Evolutionary conservation across 2,329 filamentous ascomycete genomes (phyloP).

Genomic region (Claviceps sorghi): DNA sequence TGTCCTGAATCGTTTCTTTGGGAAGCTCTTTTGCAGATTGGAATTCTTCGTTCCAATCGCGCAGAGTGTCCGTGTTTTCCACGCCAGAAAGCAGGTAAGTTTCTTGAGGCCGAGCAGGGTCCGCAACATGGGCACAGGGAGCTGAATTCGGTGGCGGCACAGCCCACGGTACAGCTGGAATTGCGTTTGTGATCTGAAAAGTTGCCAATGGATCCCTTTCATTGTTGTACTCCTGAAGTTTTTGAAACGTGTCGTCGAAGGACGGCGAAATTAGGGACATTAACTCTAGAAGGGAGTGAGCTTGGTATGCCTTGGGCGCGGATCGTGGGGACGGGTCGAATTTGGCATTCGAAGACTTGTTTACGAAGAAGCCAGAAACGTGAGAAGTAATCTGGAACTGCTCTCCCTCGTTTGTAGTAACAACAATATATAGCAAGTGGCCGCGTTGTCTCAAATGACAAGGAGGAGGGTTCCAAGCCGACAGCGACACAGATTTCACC

Average conservation of each 20-base stretch:
- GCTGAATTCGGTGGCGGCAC: constrained; percentile 55
- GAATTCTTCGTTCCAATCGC: constrained; percentile 99
- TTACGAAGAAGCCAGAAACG: constrained; percentile 91
- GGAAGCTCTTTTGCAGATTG: constrained; percentile 92
- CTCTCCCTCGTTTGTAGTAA: constrained; percentile 88
- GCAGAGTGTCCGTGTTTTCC: constrained; percentile 84
- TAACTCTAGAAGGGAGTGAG: constrained; percentile 76
- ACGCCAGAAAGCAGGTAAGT: constrained; percentile 78
- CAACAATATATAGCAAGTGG: constrained; percentile 77
- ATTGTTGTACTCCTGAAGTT: constrained; percentile 73
- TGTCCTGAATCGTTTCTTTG: constrained; percentile 84
- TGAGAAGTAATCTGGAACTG: constrained; percentile 88
- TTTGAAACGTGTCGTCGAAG: constrained; percentile 61
- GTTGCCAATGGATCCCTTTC: constrained; percentile 76
- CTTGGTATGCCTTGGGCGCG: constrained; percentile 60
- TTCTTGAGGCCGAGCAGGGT: constrained; percentile 84
- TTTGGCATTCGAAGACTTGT: constrained; percentile 87
- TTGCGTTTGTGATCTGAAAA: constrained; percentile 90
- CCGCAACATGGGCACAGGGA: constrained; percentile 58
- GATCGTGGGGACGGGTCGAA: constrained; percentile 80
- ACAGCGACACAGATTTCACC: constrained; percentile 75
- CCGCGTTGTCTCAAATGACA: constrained; percentile 82
- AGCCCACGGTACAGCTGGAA: constrained; percentile 83
- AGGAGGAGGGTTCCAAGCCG: constrained; percentile 91
- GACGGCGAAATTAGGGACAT: constrained; percentile 69